phyloP scores from a whole-genome alignment of 1,284 basidiomycete genomes.

The Ustanciosporium gigantosporum region DNA sequence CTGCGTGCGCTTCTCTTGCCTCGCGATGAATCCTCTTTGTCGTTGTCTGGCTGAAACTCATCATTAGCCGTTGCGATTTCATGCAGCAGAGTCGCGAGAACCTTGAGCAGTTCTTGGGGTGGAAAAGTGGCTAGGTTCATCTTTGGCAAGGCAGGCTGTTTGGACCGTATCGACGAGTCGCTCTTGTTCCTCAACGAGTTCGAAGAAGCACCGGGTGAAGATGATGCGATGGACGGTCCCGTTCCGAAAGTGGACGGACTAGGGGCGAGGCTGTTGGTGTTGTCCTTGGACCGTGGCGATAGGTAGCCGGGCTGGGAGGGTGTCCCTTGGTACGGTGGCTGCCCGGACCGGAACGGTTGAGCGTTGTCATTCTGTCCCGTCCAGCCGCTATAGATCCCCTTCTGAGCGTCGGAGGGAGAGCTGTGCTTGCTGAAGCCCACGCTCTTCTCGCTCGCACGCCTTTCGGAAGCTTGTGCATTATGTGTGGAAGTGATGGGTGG shows the following conservation, averaged over 20 bases:
- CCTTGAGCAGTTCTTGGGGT: constrained; percentile 72
- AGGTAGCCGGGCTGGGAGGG: neutral
- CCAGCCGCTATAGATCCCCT: neutral
- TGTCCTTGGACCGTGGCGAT: neutral
- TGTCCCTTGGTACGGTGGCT: too few relatives aligned
- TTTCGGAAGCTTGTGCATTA: too few relatives aligned
- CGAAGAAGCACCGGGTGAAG: constrained; percentile 2
- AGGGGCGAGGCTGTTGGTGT: neutral
- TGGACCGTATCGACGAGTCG: constrained; percentile 1
- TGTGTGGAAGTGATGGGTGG: too few relatives aligned
- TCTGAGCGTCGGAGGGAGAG: neutral
- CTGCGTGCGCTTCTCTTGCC: constrained; percentile 14
- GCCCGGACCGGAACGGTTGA: neutral
- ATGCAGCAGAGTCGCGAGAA: constrained; percentile 85
- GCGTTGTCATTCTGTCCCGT: neutral
- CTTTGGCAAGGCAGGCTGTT: constrained; percentile 51
- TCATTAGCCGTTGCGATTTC: constrained; percentile 93
- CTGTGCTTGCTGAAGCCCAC: too few relatives aligned
- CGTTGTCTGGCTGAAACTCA: constrained; percentile 58
- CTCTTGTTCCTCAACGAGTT: constrained; percentile 5
- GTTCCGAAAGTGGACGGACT: neutral
- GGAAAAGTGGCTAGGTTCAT: constrained; percentile 67
- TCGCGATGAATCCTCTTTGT: constrained; percentile 22
- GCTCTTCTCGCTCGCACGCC: too few relatives aligned
- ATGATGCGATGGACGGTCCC: neutral